Conservation (phyloP, 169 alveolate species). For the Eimeria praecox region DNA sequence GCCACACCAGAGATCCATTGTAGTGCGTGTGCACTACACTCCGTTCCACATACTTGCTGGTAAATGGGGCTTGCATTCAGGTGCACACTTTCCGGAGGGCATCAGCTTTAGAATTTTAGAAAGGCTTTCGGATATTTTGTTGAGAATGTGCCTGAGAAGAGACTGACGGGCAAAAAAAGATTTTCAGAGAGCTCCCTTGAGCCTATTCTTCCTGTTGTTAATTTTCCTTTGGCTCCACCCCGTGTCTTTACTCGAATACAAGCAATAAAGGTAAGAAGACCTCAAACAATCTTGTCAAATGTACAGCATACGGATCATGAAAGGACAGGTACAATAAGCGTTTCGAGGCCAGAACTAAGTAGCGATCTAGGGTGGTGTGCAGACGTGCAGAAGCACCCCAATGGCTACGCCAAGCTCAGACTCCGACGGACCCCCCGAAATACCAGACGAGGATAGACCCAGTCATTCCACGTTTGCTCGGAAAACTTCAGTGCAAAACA, state of each 20-base stretch:
- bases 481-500: background rate
- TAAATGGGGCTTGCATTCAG: background rate
- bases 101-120: background rate
- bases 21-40: too few species aligned
- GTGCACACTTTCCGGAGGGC: background rate
- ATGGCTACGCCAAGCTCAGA: conserved; percentile 39
- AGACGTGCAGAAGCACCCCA: conserved; percentile 19
- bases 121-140: background rate
- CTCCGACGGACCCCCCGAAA: conserved; percentile 56
- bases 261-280: background rate
- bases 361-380: background rate
- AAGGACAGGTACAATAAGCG: background rate
- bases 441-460: background rate
- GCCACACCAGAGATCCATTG: too few species aligned
- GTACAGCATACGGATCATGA: background rate
- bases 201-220: background rate
- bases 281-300: background rate
- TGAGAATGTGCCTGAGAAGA: background rate
- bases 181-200: background rate
- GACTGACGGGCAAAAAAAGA: background rate
- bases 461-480: background rate
- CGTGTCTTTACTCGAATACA: background rate
- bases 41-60: background rate
- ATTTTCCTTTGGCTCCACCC: background rate
- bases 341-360: too few species aligned